phyloP scores from a whole-genome alignment of 208 protist species.

The Leishmania aethiopica region DNA sequence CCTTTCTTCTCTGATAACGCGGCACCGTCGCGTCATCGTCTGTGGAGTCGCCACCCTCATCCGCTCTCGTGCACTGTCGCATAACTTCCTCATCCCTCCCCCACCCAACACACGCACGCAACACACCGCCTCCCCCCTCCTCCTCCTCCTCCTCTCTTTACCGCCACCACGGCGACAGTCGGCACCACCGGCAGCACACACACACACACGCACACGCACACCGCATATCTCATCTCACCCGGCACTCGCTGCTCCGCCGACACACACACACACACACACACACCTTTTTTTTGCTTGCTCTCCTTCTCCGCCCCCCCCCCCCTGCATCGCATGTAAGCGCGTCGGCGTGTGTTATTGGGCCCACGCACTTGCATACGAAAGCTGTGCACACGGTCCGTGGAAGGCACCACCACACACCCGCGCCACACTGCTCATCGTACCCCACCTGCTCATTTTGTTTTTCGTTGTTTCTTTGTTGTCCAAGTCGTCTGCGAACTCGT shows the following conservation, averaged over 20 bases:
- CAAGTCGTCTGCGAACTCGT: not conserved
- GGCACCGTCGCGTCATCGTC: not conserved
- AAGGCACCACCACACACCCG: not conserved
- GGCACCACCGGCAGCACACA: not conserved
- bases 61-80: not conserved
- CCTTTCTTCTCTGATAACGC: not conserved
- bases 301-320: not conserved
- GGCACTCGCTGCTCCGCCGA: not conserved
- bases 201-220: not conserved
- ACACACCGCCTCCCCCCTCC: too few species aligned
- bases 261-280: too few species aligned
- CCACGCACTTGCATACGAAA: not conserved
- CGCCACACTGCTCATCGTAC: not conserved
- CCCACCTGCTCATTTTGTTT: not conserved
- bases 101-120: too few species aligned
- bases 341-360: not conserved
- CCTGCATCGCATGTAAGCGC: not conserved
- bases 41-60: not conserved
- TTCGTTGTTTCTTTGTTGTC: not conserved
- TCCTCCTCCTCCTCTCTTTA: not conserved
- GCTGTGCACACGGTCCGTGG: not conserved
- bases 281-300: not conserved
- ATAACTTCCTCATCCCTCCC: not conserved
- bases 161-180: not conserved
- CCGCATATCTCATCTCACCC: not conserved